Percentiles rank a stretch among this genome's conserved stretches.
Conservation (phyloP, 768 basidiomycete species). For the Boletellus ananiceps region DNA sequence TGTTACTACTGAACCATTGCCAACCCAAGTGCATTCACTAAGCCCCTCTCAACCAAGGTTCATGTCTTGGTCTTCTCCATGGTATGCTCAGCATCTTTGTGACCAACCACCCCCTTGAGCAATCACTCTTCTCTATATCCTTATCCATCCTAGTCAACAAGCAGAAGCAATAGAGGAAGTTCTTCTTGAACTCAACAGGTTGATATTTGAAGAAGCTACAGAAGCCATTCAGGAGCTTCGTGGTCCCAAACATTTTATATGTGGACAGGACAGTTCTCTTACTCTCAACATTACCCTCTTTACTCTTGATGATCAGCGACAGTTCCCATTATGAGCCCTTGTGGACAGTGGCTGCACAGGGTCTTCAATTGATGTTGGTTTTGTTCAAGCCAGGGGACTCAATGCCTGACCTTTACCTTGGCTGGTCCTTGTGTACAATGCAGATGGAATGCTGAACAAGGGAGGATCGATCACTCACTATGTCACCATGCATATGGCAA, state of each 20-base stretch:
- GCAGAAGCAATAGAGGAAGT: neutral
- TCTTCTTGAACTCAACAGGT: neutral
- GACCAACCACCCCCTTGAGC: constrained; percentile 1
- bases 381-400: constrained; percentile 4
- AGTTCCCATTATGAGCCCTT: neutral
- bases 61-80: constrained; percentile 2
- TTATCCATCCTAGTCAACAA: neutral
- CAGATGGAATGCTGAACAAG: constrained; percentile 10
- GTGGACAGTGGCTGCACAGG: constrained; percentile 23
- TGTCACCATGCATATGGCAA: neutral
- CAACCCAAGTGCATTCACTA: neutral
- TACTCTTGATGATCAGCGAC: neutral
- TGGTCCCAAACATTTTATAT: constrained; percentile 1
- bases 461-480: constrained; percentile 11
- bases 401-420: constrained; percentile 1
- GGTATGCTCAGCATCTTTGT: constrained; percentile 1
- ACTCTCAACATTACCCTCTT: neutral
- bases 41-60: neutral
- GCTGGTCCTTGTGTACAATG: constrained; percentile 18
- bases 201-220: neutral
- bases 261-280: constrained; percentile 1
- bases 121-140: neutral
- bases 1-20: too few species aligned
- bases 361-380: constrained; percentile 15
- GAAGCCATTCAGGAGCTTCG: constrained; percentile 8